Evolutionary conservation across 257 asterid species (phyloP).

Genomic region (Solanum lignicaule): DNA sequence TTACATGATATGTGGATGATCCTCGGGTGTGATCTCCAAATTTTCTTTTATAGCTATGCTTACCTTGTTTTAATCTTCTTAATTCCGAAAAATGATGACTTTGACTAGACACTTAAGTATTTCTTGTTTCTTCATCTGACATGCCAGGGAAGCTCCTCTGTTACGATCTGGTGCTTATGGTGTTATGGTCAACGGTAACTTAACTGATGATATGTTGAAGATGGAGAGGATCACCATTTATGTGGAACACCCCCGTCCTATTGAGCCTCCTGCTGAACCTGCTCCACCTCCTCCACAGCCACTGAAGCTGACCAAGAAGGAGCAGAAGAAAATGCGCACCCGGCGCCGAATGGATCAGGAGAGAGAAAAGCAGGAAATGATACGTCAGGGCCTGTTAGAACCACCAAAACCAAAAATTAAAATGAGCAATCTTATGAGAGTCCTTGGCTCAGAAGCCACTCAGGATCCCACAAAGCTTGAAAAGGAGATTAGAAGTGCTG

Average conservation of each 20-base stretch:
- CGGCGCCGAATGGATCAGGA: constrained; percentile 75
- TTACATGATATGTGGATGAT: not conserved
- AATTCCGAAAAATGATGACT: not conserved
- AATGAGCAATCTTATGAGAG: constrained; percentile 96
- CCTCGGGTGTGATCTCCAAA: not conserved
- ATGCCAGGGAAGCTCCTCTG: constrained; percentile 71
- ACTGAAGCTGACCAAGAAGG: constrained; percentile 75
- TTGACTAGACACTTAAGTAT: not conserved
- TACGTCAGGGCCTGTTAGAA: constrained; percentile 73
- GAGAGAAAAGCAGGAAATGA: constrained; percentile 93
- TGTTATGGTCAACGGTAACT: constrained; percentile 28
- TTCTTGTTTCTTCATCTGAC: not conserved
- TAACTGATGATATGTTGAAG: constrained; percentile 39
- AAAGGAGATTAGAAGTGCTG: constrained; percentile 91
- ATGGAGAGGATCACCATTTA: constrained; percentile 72
- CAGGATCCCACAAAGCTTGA: constrained; percentile 95
- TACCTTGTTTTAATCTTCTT: not conserved
- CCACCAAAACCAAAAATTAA: constrained; percentile 89
- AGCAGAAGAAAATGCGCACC: constrained; percentile 93
- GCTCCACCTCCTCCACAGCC: constrained; percentile 98
- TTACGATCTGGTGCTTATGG: constrained; percentile 49
- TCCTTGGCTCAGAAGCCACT: constrained; percentile 96
- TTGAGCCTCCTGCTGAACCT: constrained; percentile 86
- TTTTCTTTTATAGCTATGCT: not conserved
- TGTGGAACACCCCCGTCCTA: constrained; percentile 84